Base-by-base conservation (phyloP, 2,329 filamentous ascomycete species). In the Alternaria metachromatica region DNA sequence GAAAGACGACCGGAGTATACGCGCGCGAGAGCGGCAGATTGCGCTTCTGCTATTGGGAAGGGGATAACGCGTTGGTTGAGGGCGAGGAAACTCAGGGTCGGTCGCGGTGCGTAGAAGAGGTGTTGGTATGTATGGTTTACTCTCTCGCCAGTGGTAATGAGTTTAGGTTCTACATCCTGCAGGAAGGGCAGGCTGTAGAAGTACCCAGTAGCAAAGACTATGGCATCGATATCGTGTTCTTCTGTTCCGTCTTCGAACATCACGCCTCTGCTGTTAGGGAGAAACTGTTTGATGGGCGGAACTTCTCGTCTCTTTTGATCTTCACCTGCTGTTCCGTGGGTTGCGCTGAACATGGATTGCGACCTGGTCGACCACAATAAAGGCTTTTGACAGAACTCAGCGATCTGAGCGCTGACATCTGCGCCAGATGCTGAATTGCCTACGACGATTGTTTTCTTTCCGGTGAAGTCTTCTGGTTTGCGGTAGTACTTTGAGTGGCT, bases 171-270 rank as follows among this genome's bases (percentile, higher is more conserved):
- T 4, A 88, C 74, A 4, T 92, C 60, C 3, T 85, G 71, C 0
- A 90, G 76, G 74, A 97, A 97, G 0, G 94, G 93, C 62, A 91
- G 92, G 6, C 90, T 89, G 80, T 92, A 97, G 60, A 97, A 87
- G 73, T 96, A 98, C 0, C 95, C 95, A 0, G 95, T 97, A 77
- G 92, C 94, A 79, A 95, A 97, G 26, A 98, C 77, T 6, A 97
- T 82, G 2, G 88, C 87, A 73, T 97, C 94, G 60, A 98, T 80
- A 33, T 89, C 82, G 4, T 81, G 81, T 73, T 93, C 91, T 10
- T 90, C 75, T 0, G 83, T 84, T 3, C 90, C 91, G 72, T 93
- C 85, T 44, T 85, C 83, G 66, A 96, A 92, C 30, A 86, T 83
- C 2, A 96, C 85, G 4, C 86, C 89, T 65, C 88, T 85, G 55